Conservation (phyloP, 306 rosid genomes). For the Dryas alaskensis region DNA sequence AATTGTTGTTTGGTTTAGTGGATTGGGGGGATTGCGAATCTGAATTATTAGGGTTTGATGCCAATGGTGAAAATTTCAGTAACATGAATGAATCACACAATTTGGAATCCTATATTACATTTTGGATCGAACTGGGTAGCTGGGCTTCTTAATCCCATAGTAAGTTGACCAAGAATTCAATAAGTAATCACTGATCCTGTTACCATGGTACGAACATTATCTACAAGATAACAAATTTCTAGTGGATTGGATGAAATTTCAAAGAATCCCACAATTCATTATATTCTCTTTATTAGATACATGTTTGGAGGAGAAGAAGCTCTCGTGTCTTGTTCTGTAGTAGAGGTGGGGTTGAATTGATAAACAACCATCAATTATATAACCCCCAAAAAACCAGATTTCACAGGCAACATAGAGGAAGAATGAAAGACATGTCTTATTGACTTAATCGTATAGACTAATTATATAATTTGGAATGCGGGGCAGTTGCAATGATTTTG, state of each 20-base stretch:
- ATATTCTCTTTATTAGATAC: neutral
- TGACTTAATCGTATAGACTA: neutral
- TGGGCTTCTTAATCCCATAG: neutral
- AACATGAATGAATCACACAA: neutral
- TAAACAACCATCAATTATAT: neutral
- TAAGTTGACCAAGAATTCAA: neutral
- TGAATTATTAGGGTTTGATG: slow-evolving; percentile 3
- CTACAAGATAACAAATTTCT: neutral
- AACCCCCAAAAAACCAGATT: neutral
- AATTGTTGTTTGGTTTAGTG: neutral
- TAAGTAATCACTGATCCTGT: neutral
- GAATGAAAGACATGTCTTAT: neutral
- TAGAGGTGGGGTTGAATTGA: neutral
- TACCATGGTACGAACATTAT: neutral
- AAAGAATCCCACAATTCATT: neutral
- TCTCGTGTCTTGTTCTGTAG: slow-evolving; percentile 1
- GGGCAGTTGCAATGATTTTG: neutral
- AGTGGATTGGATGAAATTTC: neutral
- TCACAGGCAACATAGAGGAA: neutral
- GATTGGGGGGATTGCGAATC: slow-evolving; percentile 8
- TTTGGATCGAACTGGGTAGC: neutral
- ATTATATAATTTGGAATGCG: neutral
- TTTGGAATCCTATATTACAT: neutral
- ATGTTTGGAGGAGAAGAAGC: slow-evolving; percentile 15
- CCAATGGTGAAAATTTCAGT: neutral